Conservation (phyloP, 2,329 filamentous ascomycete species). For the Stachybotrys chlorohalonatus region DNA sequence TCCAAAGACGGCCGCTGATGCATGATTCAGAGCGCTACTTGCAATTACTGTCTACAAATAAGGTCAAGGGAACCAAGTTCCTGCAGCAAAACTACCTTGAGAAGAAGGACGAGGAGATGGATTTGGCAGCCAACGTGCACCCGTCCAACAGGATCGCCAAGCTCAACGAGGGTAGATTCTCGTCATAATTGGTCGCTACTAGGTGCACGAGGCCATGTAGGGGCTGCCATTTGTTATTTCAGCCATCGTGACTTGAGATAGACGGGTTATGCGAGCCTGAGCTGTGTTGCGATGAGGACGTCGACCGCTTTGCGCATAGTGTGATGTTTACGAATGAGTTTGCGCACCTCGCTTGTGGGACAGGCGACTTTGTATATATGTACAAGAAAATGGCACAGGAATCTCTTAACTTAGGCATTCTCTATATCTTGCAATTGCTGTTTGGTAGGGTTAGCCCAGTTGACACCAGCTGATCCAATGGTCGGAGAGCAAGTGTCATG, state of each 20-base stretch:
- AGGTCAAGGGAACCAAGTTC: conserved; percentile 71
- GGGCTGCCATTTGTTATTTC: neutral
- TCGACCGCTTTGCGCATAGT: neutral
- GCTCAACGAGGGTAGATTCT: conserved; percentile 24
- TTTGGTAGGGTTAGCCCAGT: neutral
- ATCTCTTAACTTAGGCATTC: neutral
- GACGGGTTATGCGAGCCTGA: neutral
- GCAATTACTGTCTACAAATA: conserved; percentile 64
- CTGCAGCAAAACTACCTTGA: conserved; percentile 68
- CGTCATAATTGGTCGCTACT: conserved; percentile 12
- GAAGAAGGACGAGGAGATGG: conserved; percentile 36
- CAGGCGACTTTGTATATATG: neutral
- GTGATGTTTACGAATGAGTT: neutral
- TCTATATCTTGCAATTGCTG: neutral
- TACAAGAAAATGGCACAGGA: neutral
- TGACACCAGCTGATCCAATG: too few species aligned
- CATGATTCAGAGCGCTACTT: conserved; percentile 60
- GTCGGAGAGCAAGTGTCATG: too few species aligned
- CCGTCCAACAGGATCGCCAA: conserved; percentile 29
- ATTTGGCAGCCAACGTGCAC: conserved; percentile 28
- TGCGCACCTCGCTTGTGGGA: neutral
- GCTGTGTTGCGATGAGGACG: neutral
- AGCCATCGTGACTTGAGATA: neutral
- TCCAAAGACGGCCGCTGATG: conserved; percentile 6
- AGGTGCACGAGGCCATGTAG: too few species aligned